Percentiles rank a stretch among this genome's conserved stretches.
phyloP scores from a whole-genome alignment of 257 asterid genomes.

The Echium plantagineum region DNA sequence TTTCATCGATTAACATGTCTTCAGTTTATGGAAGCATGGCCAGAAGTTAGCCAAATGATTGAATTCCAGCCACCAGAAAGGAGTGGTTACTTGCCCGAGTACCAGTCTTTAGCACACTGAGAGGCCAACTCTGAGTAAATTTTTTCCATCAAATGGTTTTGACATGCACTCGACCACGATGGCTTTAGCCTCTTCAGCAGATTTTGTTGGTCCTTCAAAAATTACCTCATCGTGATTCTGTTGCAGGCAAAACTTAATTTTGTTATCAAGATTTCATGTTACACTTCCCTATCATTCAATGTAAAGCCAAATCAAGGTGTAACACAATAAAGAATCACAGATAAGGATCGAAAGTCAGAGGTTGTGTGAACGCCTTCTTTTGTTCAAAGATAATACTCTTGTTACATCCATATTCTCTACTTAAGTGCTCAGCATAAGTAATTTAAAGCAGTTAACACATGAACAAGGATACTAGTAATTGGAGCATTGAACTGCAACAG shows the following conservation, averaged over 20 bases:
- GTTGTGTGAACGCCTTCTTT: too few species aligned
- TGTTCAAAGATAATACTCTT: too few species aligned
- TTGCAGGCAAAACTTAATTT: conserved; percentile 5
- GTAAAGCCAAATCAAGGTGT: too few species aligned
- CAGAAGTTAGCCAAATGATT: conserved; percentile 1
- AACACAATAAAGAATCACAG: too few species aligned
- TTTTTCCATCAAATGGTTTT: conserved; percentile 68
- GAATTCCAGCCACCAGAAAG: neutral
- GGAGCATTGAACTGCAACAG: too few species aligned
- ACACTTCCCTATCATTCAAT: neutral
- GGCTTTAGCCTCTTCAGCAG: conserved; percentile 70
- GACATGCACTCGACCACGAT: conserved; percentile 89
- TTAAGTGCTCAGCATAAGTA: too few species aligned
- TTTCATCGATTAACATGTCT: neutral
- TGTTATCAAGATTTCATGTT: neutral
- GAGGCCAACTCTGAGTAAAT: conserved; percentile 66
- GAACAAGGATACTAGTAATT: too few species aligned
- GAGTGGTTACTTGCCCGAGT: conserved; percentile 59
- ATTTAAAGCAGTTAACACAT: too few species aligned
- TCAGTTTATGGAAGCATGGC: neutral
- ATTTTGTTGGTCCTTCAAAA: conserved; percentile 83
- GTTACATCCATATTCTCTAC: too few species aligned
- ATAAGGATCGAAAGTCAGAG: too few species aligned
- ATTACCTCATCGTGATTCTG: conserved; percentile 92
- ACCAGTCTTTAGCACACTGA: conserved; percentile 89